Conservation (phyloP, 2,329 filamentous ascomycete genomes). For the Pseudocercospora pini-densiflorae region DNA sequence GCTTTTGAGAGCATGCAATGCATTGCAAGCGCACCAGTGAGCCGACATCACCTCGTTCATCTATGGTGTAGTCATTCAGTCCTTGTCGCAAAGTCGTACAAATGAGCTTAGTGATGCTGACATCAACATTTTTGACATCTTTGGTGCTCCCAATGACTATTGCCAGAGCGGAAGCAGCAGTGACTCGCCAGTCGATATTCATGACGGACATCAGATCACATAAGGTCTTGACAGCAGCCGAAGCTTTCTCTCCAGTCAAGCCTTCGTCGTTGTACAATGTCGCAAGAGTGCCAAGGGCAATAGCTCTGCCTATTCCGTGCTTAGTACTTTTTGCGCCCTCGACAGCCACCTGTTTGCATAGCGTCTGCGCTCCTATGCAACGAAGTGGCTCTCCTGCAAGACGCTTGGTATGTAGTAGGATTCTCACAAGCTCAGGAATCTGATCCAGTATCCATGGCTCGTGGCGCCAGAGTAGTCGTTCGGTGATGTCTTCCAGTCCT, state of each 20-base stretch:
- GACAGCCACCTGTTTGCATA: conserved; percentile 27
- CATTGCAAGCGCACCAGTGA: conserved; percentile 83
- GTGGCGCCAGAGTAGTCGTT: conserved; percentile 35
- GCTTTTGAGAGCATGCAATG: conserved; percentile 61
- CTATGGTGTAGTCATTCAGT: conserved; percentile 89
- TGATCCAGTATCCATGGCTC: conserved; percentile 33
- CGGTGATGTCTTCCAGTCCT: conserved; percentile 27
- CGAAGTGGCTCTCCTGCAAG: conserved; percentile 20
- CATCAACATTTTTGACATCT: conserved; percentile 11
- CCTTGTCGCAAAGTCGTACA: conserved; percentile 43
- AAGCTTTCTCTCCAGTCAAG: conserved; percentile 26
- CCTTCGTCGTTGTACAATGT: conserved; percentile 21
- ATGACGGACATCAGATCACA: conserved; percentile 33
- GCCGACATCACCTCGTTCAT: conserved; percentile 85
- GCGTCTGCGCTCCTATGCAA: conserved; percentile 26
- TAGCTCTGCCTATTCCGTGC: conserved; percentile 48
- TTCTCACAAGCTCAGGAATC: conserved; percentile 31
- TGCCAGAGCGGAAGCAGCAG: conserved; percentile 46
- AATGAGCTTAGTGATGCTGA: conserved; percentile 27
- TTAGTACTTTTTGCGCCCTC: conserved; percentile 47
- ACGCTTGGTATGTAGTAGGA: conserved; percentile 24
- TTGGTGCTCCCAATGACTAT: conserved; percentile 27
- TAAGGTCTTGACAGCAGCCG: conserved; percentile 41
- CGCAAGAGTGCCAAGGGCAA: conserved; percentile 49
- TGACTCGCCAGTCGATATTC: conserved; percentile 51